Evolutionary conservation across 2,329 filamentous ascomycete species (phyloP), one percentile per base, ranked within the genome.

Genomic region (Neophaeococcomyces mojaviensis): DNA sequence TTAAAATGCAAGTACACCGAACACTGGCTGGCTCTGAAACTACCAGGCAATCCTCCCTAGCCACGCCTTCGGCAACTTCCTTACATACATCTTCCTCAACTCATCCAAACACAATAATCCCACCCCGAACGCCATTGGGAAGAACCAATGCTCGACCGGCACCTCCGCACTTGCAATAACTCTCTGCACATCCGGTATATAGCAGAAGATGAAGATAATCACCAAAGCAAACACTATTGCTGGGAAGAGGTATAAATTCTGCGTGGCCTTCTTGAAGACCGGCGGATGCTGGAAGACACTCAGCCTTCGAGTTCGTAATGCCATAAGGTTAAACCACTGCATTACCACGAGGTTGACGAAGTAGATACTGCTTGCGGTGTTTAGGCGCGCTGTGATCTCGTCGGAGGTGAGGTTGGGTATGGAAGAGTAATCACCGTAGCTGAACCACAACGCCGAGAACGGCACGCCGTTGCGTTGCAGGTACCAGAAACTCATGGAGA

Each of bases 281-380:
- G 84, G 84, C 2, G 81, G 79, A 55, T 88, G 84, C 59, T 86
- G 81, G 61, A 89, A 80, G 52, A 89, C 77, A 46, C 77, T 77
- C 18, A 83, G 69, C 1, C 77, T 71, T 1, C 81, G 71, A 1
- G 79, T 89, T 13, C 84, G 73, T 4, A 85, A 72, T 1, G 80
- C 79, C 58, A 88, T 74, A 3, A 88, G 69, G 59, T 84, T 86
- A 70, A 88, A 88, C 71, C 81, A 82, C 71, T 86, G 82, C 31
- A 44, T 35, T 39, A 89, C 80, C 2, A 90, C 85, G 18, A 90
- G 68, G 49, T 82, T 89, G 54, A 88, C 77, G 56, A 89, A 89
- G 64, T 89, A 89, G 49, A 90, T 81, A 13, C 80, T 84, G 31
- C 77, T 82, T 0, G 82, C 83, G 49, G 76, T 72, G 51, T 81